Conservation (phyloP, 2,329 filamentous ascomycete genomes). For the Parasarocladium wereldwijsianum region DNA sequence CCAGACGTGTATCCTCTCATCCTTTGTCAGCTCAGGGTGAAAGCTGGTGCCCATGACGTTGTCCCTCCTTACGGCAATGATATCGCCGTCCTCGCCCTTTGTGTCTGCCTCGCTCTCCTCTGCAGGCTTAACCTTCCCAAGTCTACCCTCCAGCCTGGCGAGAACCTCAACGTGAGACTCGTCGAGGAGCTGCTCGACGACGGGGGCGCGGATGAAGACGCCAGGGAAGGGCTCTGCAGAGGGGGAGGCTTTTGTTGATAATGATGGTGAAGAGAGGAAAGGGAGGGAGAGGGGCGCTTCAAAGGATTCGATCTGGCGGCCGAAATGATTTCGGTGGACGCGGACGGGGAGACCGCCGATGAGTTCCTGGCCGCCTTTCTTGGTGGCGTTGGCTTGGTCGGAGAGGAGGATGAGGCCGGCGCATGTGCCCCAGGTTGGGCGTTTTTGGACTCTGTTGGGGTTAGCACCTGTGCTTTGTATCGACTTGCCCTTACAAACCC, state of each 20-base stretch:
- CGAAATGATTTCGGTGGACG: constrained; percentile 90
- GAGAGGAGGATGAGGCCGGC: constrained; percentile 86
- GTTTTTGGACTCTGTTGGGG: constrained; percentile 49
- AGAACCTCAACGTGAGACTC: constrained; percentile 32
- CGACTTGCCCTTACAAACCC: too few species aligned
- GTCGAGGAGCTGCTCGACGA: constrained; percentile 67
- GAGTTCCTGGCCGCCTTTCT: constrained; percentile 81
- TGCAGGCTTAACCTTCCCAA: constrained; percentile 19
- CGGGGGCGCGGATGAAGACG: constrained; percentile 87
- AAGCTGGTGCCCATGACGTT: constrained; percentile 94
- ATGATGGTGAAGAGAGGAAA: constrained; percentile 35
- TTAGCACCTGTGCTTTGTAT: too few species aligned
- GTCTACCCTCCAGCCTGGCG: constrained; percentile 29
- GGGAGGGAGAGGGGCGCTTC: constrained; percentile 58
- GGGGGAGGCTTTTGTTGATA: constrained; percentile 16
- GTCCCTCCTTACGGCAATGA: constrained; percentile 77
- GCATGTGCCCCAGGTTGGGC: constrained; percentile 91
- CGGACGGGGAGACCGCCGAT: constrained; percentile 84
- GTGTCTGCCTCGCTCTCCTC: constrained; percentile 21
- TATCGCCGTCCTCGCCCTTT: constrained; percentile 43
- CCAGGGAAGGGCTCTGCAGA: constrained; percentile 42
- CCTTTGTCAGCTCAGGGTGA: constrained; percentile 82
- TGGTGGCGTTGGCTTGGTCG: constrained; percentile 75
- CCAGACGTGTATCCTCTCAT: constrained; percentile 83
- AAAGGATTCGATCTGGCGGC: constrained; percentile 85